phyloP scores from a whole-genome alignment of 257 asterid species.

The Coffea eugenioides region DNA sequence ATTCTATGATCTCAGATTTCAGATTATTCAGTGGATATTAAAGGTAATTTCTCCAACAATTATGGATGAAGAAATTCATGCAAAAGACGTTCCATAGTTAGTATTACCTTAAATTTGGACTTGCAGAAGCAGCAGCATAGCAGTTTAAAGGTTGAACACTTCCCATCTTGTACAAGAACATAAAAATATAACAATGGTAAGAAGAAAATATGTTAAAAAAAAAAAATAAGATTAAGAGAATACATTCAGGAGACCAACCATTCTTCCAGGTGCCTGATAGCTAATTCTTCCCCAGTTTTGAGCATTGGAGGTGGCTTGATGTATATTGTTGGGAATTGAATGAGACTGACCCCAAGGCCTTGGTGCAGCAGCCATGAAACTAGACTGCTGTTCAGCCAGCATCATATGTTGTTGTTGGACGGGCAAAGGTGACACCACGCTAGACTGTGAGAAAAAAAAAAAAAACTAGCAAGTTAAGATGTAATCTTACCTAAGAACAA shows the following conservation, averaged over 20 bases:
- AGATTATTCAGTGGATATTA: neutral
- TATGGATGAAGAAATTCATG: neutral
- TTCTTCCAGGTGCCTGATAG: slow-evolving; percentile 13
- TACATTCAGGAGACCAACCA: neutral
- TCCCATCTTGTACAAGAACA: slow-evolving; percentile 24
- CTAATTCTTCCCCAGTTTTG: slow-evolving; percentile 23
- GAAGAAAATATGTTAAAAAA: neutral
- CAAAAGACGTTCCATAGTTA: neutral
- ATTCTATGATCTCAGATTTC: neutral
- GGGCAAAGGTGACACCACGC: neutral
- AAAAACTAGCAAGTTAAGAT: neutral
- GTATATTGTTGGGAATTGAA: neutral
- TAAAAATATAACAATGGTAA: neutral
- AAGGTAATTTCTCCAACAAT: neutral
- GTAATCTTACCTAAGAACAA: neutral
- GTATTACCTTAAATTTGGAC: slow-evolving; percentile 24
- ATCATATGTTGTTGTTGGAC: slow-evolving; percentile 1
- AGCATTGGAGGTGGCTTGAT: slow-evolving; percentile 11
- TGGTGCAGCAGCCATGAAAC: slow-evolving; percentile 12
- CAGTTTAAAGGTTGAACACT: slow-evolving; percentile 14
- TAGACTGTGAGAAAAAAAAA: neutral
- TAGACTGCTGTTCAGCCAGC: slow-evolving; percentile 8
- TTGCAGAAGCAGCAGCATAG: slow-evolving; percentile 6
- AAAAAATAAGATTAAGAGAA: neutral
- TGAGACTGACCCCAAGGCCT: slow-evolving; percentile 17